Evolutionary conservation across 768 basidiomycete genomes (phyloP), one percentile per base, ranked within the genome.

Genomic region (Rhodotorula diobovata): DNA sequence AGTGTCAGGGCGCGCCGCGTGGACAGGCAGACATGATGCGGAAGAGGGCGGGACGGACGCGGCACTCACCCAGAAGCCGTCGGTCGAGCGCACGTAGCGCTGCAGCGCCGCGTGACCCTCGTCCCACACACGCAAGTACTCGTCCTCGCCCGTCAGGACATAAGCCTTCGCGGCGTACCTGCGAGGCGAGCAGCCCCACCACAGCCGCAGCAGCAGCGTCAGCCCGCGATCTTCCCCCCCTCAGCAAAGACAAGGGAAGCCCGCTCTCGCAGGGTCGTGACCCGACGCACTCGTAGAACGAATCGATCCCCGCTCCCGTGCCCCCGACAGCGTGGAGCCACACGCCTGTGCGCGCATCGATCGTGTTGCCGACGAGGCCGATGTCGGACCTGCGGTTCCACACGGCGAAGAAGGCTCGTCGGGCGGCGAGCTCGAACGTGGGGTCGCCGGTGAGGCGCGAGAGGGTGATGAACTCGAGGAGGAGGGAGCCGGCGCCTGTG

Each of bases 281-380:
- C 23, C n/a, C 55, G 35, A 71, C 81, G 48, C 80, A 82, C 72
- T 99, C 96, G 78, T 90, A 93, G 79, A 95, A 96, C 7, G 90
- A 93, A 79, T 98, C 96, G 54, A 96, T 88, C 1, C 96, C 96
- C 12, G 96, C 96, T 35, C 95, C 95, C 43, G 94, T 90, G 2
- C 89, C 86, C 37, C 87, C 88, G 14, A 88, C 81, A 72, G 39
- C 46, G 30, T 77, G 76, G 28, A 77, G 55, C 74, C 72, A 76
- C 28, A 20, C 70, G 23, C 61, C 63, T 46, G 61, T 76, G 66
- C 60, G 84, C 45, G 87, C 87, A 79, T 92, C 90, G 73, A 98
- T 88, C 5, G 81, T 90, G 77, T 98, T 98, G 23, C 93, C 91
- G 14, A 98, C 86, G 58, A 98, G 83, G 53, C 88, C 88, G 57